These are phyloP conservation scores for Plectranthus barbatus DNA, from an alignment of 257 asterid genomes.

Conservation along the genomic window DNA sequence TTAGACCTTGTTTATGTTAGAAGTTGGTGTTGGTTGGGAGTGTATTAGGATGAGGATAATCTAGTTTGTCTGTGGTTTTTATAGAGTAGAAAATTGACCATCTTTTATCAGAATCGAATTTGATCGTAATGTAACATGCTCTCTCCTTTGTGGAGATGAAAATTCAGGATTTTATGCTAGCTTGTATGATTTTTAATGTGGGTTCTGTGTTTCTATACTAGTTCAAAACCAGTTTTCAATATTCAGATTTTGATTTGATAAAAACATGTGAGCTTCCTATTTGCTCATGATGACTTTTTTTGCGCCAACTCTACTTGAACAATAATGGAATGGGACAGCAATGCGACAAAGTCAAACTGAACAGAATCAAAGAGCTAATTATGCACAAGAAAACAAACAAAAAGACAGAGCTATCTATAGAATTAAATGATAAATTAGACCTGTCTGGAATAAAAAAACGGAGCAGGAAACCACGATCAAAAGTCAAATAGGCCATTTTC, in stretches of 20 bases:
- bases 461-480: too few species aligned
- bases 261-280: too few species aligned
- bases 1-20: constrained; percentile 11
- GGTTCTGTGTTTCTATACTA: not conserved
- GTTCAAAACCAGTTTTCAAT: too few species aligned
- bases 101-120: constrained; percentile 30
- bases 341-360: not conserved
- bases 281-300: too few species aligned
- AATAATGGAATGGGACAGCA: too few species aligned
- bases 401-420: too few species aligned
- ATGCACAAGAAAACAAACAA: too few species aligned
- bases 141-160: constrained; percentile 22
- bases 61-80: constrained; percentile 28
- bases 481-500: too few species aligned
- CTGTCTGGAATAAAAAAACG: too few species aligned
- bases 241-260: too few species aligned
- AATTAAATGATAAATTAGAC: too few species aligned
- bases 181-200: constrained; percentile 21
- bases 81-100: constrained; percentile 36
- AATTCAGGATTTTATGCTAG: constrained; percentile 23
- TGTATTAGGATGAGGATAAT: constrained; percentile 38
- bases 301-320: too few species aligned
- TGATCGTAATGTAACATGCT: constrained; percentile 28
- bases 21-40: constrained; percentile 36
- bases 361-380: not conserved